A percentile compares a stretch with the other conserved stretches of the same genome.
Conservation (phyloP, 2,329 filamentous ascomycete genomes). For the Scedosporium aurantiacum region DNA sequence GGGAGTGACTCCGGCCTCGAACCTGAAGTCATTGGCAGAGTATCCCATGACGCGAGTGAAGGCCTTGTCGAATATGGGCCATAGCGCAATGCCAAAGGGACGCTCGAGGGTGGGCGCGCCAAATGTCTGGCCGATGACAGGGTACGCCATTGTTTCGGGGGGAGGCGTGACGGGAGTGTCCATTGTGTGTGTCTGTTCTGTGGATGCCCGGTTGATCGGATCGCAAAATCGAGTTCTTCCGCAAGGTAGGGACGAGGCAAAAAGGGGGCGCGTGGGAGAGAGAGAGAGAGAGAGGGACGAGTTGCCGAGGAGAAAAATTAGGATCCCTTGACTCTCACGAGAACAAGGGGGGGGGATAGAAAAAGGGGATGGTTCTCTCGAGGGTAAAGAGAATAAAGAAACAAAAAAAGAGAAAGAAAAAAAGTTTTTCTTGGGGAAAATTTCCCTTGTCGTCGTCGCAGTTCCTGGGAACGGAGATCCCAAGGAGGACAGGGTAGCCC, state of each 20-base stretch:
- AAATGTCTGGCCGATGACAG: constrained; percentile 16
- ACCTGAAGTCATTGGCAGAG: constrained; percentile 75
- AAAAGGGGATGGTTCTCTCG: background rate
- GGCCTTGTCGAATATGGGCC: constrained; percentile 87
- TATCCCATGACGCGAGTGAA: constrained; percentile 71
- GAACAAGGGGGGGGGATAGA: constrained; percentile 1
- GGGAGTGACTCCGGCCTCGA: constrained; percentile 69
- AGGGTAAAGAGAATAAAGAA: background rate
- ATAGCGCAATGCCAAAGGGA: constrained; percentile 82
- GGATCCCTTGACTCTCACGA: background rate
- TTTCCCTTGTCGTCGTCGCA: background rate
- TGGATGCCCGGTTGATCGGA: background rate
- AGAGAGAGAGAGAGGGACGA: background rate
- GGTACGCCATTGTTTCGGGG: background rate
- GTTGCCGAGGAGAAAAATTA: background rate
- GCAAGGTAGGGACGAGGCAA: background rate
- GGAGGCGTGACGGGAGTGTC: background rate
- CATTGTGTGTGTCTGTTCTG: background rate
- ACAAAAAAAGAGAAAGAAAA: constrained; percentile 1
- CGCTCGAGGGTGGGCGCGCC: constrained; percentile 75
- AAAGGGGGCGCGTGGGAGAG: background rate
- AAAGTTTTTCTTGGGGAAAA: background rate
- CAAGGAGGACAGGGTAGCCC: background rate
- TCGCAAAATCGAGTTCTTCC: background rate
- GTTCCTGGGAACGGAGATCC: background rate